A percentile compares a stretch with the other conserved stretches of the same genome.
Evolutionary conservation across 2,329 filamentous ascomycete species (phyloP).

Genomic region (Hymenoscyphus albidus): DNA sequence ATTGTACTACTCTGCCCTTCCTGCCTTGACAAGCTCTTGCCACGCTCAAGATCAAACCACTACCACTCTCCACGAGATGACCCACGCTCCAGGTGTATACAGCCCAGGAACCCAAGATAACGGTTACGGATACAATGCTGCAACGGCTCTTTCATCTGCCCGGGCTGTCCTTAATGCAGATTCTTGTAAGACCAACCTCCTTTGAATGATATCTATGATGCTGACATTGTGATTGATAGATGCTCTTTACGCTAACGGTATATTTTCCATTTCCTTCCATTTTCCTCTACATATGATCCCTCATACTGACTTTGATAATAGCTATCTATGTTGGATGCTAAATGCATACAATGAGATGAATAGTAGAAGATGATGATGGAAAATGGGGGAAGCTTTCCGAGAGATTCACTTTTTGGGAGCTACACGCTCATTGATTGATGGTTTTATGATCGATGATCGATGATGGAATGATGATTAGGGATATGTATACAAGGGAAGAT

Average conservation of each 20-base stretch:
- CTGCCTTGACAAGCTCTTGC: constrained; percentile 47
- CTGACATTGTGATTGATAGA: too few species aligned
- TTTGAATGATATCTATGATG: too few species aligned
- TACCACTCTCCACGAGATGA: constrained; percentile 62
- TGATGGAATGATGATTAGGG: neutral
- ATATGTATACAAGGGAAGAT: neutral
- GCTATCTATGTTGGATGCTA: constrained; percentile 17
- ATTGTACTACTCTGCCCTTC: constrained; percentile 52
- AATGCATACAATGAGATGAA: neutral
- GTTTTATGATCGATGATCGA: neutral
- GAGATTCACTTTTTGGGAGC: neutral
- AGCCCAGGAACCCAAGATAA: constrained; percentile 56
- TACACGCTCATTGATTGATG: neutral
- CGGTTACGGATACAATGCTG: constrained; percentile 53
- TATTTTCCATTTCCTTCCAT: constrained; percentile 14
- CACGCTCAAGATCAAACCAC: constrained; percentile 63
- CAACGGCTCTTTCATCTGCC: constrained; percentile 41
- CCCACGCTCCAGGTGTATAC: constrained; percentile 53
- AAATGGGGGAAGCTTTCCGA: too few species aligned
- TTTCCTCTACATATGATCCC: neutral
- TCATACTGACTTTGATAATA: constrained; percentile 1
- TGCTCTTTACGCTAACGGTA: constrained; percentile 49
- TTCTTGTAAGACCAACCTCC: too few species aligned
- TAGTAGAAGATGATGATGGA: neutral
- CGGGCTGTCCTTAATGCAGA: constrained; percentile 60